Percentiles rank a stretch among this genome's conserved stretches.
Conservation (phyloP, 176 grass and related monocot species). For the Carex scoparia region DNA sequence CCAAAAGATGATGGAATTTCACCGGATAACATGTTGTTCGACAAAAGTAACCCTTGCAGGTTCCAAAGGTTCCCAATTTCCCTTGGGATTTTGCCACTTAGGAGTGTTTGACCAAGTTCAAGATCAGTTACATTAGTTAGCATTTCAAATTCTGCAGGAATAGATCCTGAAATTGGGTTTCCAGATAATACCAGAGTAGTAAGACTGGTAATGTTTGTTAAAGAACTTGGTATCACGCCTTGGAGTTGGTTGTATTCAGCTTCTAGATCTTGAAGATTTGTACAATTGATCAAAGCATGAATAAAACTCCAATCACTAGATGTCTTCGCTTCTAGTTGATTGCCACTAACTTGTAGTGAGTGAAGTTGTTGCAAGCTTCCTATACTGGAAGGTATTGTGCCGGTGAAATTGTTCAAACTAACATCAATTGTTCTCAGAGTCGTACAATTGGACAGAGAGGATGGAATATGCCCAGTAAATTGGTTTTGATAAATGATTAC, state of each 20-base stretch:
- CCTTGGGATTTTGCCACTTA: constrained; percentile 23
- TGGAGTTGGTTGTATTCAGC: constrained; percentile 17
- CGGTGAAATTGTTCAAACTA: constrained; percentile 14
- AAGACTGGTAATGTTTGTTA: background rate
- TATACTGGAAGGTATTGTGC: constrained; percentile 20
- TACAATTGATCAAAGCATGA: constrained; percentile 15
- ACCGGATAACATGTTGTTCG: background rate
- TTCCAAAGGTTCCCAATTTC: constrained; percentile 15
- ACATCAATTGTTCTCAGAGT: constrained; percentile 14
- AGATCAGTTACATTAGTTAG: constrained; percentile 8
- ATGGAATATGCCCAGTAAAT: background rate
- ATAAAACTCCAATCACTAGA: constrained; percentile 4
- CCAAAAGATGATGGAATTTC: constrained; percentile 22
- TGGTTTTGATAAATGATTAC: background rate
- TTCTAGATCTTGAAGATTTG: background rate
- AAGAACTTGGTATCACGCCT: constrained; percentile 17
- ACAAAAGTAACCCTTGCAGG: background rate
- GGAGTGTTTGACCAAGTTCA: background rate
- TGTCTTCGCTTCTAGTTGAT: constrained; percentile 28
- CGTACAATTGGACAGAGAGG: constrained; percentile 33
- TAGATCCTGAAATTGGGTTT: constrained; percentile 18
- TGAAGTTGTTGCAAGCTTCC: constrained; percentile 9
- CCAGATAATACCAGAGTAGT: background rate
- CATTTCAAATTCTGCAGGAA: constrained; percentile 16
- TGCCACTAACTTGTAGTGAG: constrained; percentile 8